phyloP scores from a whole-genome alignment of 495 filamentous ascomycete species.

The Talaromyces adpressus region DNA sequence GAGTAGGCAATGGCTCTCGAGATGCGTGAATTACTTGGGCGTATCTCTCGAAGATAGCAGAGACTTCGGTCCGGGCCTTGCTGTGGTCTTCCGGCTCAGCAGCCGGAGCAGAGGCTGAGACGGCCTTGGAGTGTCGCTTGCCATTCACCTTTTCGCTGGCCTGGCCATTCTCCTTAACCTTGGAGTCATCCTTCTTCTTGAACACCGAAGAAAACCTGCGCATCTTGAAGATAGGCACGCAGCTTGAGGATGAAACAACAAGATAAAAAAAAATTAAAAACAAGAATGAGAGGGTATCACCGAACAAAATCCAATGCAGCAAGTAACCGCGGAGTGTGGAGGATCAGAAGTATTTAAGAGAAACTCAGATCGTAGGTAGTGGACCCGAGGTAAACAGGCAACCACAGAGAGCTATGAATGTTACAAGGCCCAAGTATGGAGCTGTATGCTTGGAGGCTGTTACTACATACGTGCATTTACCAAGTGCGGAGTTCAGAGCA shows the following conservation, averaged over 20 bases:
- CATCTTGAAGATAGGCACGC: slow-evolving; percentile 17
- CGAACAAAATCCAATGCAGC: not conserved
- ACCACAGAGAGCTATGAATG: not conserved
- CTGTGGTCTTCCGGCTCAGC: slow-evolving; percentile 23
- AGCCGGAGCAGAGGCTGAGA: slow-evolving; percentile 13
- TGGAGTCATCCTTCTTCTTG: slow-evolving; percentile 38
- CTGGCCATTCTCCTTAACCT: slow-evolving; percentile 30
- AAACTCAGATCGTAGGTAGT: not conserved
- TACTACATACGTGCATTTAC: not conserved
- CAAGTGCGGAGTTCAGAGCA: not conserved
- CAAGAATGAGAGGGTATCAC: not conserved
- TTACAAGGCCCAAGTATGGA: not conserved
- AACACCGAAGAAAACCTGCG: slow-evolving; percentile 47
- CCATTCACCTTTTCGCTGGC: slow-evolving; percentile 15
- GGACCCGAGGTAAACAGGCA: not conserved
- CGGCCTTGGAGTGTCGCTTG: slow-evolving; percentile 34
- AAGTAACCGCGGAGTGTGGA: not conserved
- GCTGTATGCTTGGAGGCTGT: not conserved
- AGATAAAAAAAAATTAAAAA: slow-evolving; percentile 4
- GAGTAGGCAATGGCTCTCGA: slow-evolving; percentile 56
- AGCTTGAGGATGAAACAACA: not conserved
- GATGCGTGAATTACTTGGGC: slow-evolving; percentile 59
- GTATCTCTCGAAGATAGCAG: slow-evolving; percentile 52
- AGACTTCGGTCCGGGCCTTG: slow-evolving; percentile 33
- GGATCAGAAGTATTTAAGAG: not conserved